Evolutionary conservation across 768 basidiomycete species (phyloP).

Genomic region (Mycena floridula): DNA sequence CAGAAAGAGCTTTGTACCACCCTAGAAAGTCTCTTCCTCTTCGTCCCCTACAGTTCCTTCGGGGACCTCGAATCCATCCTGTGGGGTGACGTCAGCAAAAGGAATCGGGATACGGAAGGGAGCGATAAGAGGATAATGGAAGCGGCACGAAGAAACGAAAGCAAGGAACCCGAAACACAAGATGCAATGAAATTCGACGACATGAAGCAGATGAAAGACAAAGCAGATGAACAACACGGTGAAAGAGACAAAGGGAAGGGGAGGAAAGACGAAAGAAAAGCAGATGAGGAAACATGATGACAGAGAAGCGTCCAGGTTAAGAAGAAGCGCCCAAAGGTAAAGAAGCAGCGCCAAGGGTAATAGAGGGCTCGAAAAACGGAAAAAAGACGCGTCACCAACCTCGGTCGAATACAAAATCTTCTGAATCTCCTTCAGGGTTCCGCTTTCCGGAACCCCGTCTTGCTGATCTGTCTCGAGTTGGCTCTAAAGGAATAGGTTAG

Average conservation of each 20-base stretch:
- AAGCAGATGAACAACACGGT: background rate
- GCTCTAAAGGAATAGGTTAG: no score
- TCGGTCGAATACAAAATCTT: constrained; percentile 93
- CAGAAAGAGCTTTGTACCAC: no score
- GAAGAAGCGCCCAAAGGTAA: background rate
- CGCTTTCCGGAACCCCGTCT: constrained; percentile 61
- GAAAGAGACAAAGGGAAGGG: constrained; percentile 2
- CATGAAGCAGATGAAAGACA: background rate
- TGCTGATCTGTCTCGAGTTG: no score
- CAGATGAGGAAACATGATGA: background rate
- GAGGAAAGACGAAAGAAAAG: background rate
- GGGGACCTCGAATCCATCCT: constrained; percentile 95
- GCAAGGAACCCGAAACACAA: no score
- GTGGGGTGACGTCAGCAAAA: constrained; percentile 6
- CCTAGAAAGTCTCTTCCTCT: constrained; percentile 8
- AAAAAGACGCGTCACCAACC: no score
- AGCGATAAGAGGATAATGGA: background rate
- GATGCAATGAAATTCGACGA: constrained; percentile 8
- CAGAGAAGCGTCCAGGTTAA: constrained; percentile 22
- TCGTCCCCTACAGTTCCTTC: constrained; percentile 47
- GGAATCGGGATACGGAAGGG: background rate
- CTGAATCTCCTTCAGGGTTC: constrained; percentile 73
- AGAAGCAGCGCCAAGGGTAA: no score
- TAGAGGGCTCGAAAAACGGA: no score
- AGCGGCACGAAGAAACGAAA: constrained; percentile 1